A percentile compares a stretch with the other conserved stretches of the same genome.
phyloP scores from a whole-genome alignment of 2,329 filamentous ascomycete species.

The Nigrospora oryzae region DNA sequence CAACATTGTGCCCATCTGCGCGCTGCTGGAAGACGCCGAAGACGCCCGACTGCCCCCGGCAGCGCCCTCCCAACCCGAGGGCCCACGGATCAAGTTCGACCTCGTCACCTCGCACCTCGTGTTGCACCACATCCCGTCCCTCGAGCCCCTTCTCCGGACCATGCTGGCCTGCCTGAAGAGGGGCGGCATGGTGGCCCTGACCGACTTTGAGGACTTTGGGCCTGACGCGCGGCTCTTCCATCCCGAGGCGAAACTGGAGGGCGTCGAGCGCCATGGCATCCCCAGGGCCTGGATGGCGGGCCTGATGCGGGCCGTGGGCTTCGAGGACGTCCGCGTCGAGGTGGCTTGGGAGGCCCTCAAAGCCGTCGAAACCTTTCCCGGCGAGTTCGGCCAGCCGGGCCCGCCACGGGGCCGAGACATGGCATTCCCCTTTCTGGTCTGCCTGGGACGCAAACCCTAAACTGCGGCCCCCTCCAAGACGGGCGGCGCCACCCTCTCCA shows the following conservation, averaged over 20 bases:
- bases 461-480: too few relatives aligned
- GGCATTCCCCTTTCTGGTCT: not conserved
- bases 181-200: slow-evolving; percentile 41
- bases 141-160: slow-evolving; percentile 4
- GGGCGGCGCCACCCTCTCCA: too few relatives aligned
- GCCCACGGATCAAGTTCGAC: slow-evolving; percentile 29
- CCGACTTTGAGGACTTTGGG: slow-evolving; percentile 50
- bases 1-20: slow-evolving; percentile 37
- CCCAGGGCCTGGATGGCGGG: not conserved
- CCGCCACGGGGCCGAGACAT: not conserved
- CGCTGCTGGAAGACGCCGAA: slow-evolving; percentile 29
- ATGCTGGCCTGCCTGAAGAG: slow-evolving; percentile 36
- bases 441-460: not conserved
- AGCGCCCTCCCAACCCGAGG: slow-evolving; percentile 12
- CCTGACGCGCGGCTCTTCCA: slow-evolving; percentile 40
- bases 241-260: slow-evolving; percentile 38
- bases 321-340: not conserved
- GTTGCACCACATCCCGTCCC: not conserved
- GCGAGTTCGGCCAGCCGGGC: not conserved
- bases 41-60: slow-evolving; percentile 30
- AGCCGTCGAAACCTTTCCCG: not conserved
- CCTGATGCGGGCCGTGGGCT: not conserved
- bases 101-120: slow-evolving; percentile 41
- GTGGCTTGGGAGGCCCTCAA: not conserved
- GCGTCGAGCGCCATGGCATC: slow-evolving; percentile 47